Evolutionary conservation across 345 rosid species (phyloP), one percentile per base, ranked within the genome.

Genomic region (Gossypium thurberi): DNA sequence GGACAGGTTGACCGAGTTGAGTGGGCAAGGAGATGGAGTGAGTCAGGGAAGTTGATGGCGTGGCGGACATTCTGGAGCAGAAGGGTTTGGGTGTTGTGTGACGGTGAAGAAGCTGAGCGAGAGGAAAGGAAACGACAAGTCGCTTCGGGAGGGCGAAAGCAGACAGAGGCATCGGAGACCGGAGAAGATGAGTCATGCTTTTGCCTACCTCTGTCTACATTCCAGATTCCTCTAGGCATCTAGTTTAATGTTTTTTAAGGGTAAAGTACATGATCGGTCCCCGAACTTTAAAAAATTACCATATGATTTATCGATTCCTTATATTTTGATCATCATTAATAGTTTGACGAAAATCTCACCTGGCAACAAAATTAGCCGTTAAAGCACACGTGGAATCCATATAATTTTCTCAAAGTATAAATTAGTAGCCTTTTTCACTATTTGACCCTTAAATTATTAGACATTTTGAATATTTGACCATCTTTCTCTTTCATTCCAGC

Each of bases 1-100:
- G 80, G 68, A 92, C 91, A 77, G 92, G 88, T 5, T 87, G 85
- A 43, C 37, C 77, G 74, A 82, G 88, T 84, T 88, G 96, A 79
- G 64, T 66, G 52, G 80, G 82, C 74, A 90, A 80, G 56, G 83
- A 74, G 58, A 92, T 76, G 73, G 83, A 80, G 64, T 81, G 85
- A 48, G 84, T 76, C 26, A 79, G 78, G 26, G 87, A 43, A 8
- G 81, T 23, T 37, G 76, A 63, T 42, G 88, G 78, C 1, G 28
- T 70, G 75, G 72, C 42, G 1, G 86, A 79, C 88, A 89, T 89
- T 69, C 51, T 75, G 82, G 78, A 50, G 62, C 79, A 74, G 3
- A 69, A 67, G 6, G 55, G 58, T 51, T 75, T 72, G 44, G 69
- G 23, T 26, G 18, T 62, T 14, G 58, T 0, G 46, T 26, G 77